phyloP scores from a whole-genome alignment of 169 alveolate species.

The Theileria equi region DNA sequence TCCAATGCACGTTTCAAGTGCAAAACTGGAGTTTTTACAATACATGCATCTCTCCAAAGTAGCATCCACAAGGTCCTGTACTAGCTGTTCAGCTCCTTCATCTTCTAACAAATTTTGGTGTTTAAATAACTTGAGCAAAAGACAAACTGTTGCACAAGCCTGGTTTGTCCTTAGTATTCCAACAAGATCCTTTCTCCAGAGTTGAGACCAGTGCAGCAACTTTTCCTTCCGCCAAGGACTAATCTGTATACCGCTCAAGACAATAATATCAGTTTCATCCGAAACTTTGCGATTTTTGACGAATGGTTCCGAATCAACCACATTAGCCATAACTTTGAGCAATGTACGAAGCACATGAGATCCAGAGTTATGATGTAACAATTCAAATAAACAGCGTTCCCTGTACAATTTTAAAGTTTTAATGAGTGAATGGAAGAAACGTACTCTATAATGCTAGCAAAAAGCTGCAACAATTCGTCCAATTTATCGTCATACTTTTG shows the following conservation, averaged over 20 bases:
- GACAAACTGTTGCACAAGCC: slow-evolving; percentile 36
- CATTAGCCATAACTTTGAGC: slow-evolving; percentile 26
- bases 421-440: neutral
- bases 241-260: slow-evolving; percentile 3
- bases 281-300: slow-evolving; percentile 7
- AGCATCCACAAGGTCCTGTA: neutral
- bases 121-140: slow-evolving; percentile 19
- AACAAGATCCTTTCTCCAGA: slow-evolving; percentile 27
- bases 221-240: slow-evolving; percentile 15
- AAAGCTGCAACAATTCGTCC: slow-evolving; percentile 1
- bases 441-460: slow-evolving; percentile 48
- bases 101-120: neutral
- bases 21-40: slow-evolving; percentile 26
- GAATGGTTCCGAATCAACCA: slow-evolving; percentile 15
- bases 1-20: slow-evolving; percentile 16
- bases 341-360: slow-evolving; percentile 45
- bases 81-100: neutral
- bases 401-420: neutral
- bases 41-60: neutral
- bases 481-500: slow-evolving; percentile 15
- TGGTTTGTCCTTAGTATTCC: slow-evolving; percentile 12
- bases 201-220: slow-evolving; percentile 26
- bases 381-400: slow-evolving; percentile 47
- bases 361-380: slow-evolving; percentile 48
- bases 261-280: neutral